Conservation (phyloP, 192 early-diverging fungal genomes). For the Podila horticola region DNA sequence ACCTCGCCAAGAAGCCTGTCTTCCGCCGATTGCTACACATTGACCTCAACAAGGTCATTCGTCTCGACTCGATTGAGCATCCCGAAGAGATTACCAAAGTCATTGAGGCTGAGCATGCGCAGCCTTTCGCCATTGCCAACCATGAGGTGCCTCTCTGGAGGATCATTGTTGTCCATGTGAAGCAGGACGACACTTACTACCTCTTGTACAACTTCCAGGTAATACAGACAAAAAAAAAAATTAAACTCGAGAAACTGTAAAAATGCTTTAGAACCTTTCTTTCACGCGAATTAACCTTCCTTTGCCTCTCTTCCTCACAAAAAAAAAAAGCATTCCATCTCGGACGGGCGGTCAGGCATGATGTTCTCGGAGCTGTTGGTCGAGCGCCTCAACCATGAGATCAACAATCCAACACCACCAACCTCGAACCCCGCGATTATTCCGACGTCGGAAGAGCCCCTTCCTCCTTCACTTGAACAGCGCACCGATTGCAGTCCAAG, state of each 20-base stretch:
- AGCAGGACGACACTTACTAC: too few species aligned
- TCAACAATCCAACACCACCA: neutral
- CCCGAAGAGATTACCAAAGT: constrained; percentile 10
- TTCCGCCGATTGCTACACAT: constrained; percentile 27
- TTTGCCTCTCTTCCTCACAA: too few species aligned
- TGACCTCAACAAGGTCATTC: constrained; percentile 13
- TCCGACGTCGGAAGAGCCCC: neutral
- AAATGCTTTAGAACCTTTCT: too few species aligned
- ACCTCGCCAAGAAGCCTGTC: constrained; percentile 9
- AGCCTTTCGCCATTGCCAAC: neutral
- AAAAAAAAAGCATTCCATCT: constrained; percentile 3
- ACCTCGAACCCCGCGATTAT: constrained; percentile 5
- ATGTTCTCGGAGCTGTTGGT: constrained; percentile 23
- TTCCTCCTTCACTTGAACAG: constrained; percentile 10
- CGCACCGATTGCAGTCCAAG: constrained; percentile 19
- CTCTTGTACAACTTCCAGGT: too few species aligned
- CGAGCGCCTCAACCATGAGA: constrained; percentile 22
- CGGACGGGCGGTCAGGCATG: constrained; percentile 22
- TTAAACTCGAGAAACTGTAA: too few species aligned
- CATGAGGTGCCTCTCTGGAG: constrained; percentile 14
- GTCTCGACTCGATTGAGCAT: constrained; percentile 5
- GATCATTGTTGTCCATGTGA: too few species aligned
- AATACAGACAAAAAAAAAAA: too few species aligned
- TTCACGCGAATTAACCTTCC: too few species aligned
- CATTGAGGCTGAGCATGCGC: constrained; percentile 20